Percentiles rank a stretch among this genome's conserved stretches.
Evolutionary conservation across 305 asterid species (phyloP).

Genomic region (Fraxinus baroniana): DNA sequence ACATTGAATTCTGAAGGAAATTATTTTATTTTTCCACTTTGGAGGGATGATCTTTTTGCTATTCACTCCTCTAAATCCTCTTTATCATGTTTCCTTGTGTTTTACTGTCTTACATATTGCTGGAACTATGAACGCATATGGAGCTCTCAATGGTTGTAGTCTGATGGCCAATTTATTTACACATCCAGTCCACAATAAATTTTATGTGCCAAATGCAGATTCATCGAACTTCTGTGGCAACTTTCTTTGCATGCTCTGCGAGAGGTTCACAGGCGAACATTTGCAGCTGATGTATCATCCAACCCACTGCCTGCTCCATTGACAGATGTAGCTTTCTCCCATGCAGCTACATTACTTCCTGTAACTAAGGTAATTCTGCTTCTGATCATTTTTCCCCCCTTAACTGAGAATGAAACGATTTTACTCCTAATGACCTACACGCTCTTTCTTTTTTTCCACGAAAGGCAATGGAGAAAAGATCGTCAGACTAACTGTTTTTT

Average conservation of each 20-base stretch:
- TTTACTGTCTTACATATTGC: background rate
- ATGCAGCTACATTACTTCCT: slow-evolving; percentile 95
- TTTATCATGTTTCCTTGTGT: background rate
- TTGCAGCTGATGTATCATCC: slow-evolving; percentile 84
- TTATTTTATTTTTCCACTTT: background rate
- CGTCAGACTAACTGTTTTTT: background rate
- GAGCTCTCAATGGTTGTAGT: background rate
- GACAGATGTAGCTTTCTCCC: slow-evolving; percentile 98
- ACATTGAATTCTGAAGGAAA: background rate
- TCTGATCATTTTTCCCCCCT: slow-evolving; percentile 19
- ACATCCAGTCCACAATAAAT: slow-evolving; percentile 2
- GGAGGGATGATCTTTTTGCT: background rate
- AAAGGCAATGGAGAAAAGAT: background rate
- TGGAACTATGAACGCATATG: background rate
- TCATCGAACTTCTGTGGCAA: slow-evolving; percentile 95
- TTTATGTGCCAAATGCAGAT: slow-evolving; percentile 51
- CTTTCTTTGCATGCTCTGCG: slow-evolving; percentile 97
- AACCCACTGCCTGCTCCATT: slow-evolving; percentile 90
- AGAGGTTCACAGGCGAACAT: slow-evolving; percentile 93
- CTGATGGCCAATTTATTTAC: background rate
- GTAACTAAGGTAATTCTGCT: slow-evolving; percentile 72
- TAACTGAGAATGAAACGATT: background rate
- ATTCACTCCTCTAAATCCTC: slow-evolving; percentile 10
- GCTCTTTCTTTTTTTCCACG: background rate
- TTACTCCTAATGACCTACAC: slow-evolving; percentile 14